Evolutionary conservation across 306 rosid genomes (phyloP).

Genomic region (Senna siamea): DNA sequence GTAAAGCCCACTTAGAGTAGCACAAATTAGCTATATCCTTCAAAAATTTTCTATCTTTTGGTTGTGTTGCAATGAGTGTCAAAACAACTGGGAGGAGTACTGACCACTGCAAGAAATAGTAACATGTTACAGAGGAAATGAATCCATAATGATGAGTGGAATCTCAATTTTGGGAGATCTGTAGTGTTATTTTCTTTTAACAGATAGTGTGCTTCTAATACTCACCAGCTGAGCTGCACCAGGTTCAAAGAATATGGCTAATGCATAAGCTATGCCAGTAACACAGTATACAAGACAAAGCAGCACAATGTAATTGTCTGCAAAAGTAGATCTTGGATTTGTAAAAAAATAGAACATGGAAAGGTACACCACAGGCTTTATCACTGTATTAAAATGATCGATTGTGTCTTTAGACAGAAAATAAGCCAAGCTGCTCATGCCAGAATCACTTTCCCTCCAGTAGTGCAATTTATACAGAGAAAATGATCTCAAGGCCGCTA

Average conservation of each 20-base stretch:
- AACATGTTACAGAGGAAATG: constrained; percentile 26
- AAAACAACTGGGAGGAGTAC: constrained; percentile 80
- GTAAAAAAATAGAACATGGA: constrained; percentile 84
- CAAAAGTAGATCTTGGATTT: constrained; percentile 74
- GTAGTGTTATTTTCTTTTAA: background rate
- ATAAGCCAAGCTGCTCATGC: constrained; percentile 88
- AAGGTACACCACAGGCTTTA: constrained; percentile 78
- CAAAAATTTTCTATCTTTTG: constrained; percentile 47
- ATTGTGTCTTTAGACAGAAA: constrained; percentile 80
- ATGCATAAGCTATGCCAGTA: constrained; percentile 77
- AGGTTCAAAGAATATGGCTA: constrained; percentile 69
- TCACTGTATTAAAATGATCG: constrained; percentile 70
- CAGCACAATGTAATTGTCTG: constrained; percentile 69
- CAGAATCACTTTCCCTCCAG: constrained; percentile 83
- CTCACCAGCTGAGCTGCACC: constrained; percentile 89
- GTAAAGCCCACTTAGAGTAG: constrained; percentile 81
- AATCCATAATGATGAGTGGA: constrained; percentile 6
- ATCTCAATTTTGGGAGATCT: background rate
- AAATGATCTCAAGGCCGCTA: constrained; percentile 80
- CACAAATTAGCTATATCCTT: constrained; percentile 58
- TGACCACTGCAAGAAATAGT: constrained; percentile 64
- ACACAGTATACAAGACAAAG: constrained; percentile 82
- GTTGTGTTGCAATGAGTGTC: constrained; percentile 68
- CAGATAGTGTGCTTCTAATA: constrained; percentile 19
- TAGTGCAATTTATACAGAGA: constrained; percentile 71